phyloP scores from a whole-genome alignment of 768 basidiomycete species.

The Rhodotorula graminis region DNA sequence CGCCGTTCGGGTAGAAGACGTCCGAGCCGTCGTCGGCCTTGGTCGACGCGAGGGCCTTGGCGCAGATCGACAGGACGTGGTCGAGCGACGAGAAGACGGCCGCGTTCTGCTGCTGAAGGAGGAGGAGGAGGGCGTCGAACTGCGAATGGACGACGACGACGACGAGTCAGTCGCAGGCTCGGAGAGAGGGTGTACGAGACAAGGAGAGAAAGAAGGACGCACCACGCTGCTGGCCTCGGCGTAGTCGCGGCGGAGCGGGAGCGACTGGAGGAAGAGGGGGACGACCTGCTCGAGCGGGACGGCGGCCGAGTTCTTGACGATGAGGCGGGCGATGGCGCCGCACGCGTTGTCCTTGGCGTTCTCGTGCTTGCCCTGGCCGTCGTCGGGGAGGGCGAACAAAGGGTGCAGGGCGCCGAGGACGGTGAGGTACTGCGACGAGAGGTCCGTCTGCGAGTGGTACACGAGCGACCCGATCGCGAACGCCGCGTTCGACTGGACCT shows the following conservation, averaged over 20 bases:
- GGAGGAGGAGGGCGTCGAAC: slow-evolving; percentile 80
- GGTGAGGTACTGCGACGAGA: slow-evolving; percentile 71
- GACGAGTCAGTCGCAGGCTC: neutral
- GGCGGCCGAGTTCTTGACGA: slow-evolving; percentile 68
- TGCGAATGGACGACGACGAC: slow-evolving; percentile 62
- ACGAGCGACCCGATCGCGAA: slow-evolving; percentile 89
- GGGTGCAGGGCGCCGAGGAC: slow-evolving; percentile 75
- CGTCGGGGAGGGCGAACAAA: slow-evolving; percentile 64
- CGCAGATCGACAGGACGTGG: slow-evolving; percentile 70
- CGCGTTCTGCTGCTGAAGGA: slow-evolving; percentile 72
- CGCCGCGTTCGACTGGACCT: slow-evolving; percentile 92
- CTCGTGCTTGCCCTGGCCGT: slow-evolving; percentile 58
- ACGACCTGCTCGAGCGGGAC: slow-evolving; percentile 87
- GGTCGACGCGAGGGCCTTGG: slow-evolving; percentile 69
- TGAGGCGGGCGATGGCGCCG: slow-evolving; percentile 83
- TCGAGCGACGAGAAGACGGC: slow-evolving; percentile 72
- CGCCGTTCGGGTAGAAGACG: slow-evolving; percentile 45
- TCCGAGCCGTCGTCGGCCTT: slow-evolving; percentile 4
- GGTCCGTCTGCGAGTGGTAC: slow-evolving; percentile 75
- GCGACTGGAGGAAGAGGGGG: slow-evolving; percentile 69
- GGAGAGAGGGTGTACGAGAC: neutral
- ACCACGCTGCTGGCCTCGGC: slow-evolving; percentile 55
- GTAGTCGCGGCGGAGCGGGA: slow-evolving; percentile 81
- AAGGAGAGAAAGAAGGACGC: neutral
- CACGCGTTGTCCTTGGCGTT: slow-evolving; percentile 97